These are phyloP conservation scores for Vigna radiata DNA, from an alignment of 306 rosid species.

Conservation along the genomic window DNA sequence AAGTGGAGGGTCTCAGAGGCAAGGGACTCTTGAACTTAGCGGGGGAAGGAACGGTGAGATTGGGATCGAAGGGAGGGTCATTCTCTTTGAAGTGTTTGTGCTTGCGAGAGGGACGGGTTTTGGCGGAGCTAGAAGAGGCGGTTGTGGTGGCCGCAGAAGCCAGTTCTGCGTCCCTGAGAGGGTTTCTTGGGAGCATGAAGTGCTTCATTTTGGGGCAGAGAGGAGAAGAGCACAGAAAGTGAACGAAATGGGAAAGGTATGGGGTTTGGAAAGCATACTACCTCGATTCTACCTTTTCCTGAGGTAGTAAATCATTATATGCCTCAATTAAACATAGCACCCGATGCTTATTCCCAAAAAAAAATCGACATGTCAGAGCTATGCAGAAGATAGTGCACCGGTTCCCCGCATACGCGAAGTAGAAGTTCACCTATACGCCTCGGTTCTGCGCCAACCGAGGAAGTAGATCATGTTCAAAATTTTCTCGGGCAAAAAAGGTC, in stretches of 20 bases:
- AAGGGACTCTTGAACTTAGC: constrained; percentile 74
- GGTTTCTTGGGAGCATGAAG: constrained; percentile 79
- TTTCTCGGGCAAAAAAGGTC: too few relatives aligned
- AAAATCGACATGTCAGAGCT: too few relatives aligned
- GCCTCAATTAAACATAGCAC: too few relatives aligned
- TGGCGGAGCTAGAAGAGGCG: constrained; percentile 39
- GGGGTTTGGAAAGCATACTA: background rate
- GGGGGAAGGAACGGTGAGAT: constrained; percentile 54
- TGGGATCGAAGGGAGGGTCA: constrained; percentile 80
- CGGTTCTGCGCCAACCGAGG: too few relatives aligned
- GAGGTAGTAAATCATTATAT: too few relatives aligned
- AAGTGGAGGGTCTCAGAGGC: constrained; percentile 88
- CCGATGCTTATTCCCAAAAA: too few relatives aligned
- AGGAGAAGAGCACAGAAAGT: constrained; percentile 27
- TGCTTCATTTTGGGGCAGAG: constrained; percentile 63
- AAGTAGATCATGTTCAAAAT: too few relatives aligned
- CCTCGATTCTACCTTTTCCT: too few relatives aligned
- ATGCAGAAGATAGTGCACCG: too few relatives aligned
- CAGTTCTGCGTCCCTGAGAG: constrained; percentile 68
- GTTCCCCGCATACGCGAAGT: too few relatives aligned
- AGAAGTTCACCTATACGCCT: too few relatives aligned
- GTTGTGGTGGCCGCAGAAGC: constrained; percentile 64
- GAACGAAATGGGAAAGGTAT: background rate
- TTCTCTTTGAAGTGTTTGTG: constrained; percentile 75
- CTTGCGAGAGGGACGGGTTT: constrained; percentile 62